Evolutionary conservation across 192 early-diverging fungal species (phyloP), one percentile per base, ranked within the genome.

Genomic region (Fimicolochytrium jonesii): DNA sequence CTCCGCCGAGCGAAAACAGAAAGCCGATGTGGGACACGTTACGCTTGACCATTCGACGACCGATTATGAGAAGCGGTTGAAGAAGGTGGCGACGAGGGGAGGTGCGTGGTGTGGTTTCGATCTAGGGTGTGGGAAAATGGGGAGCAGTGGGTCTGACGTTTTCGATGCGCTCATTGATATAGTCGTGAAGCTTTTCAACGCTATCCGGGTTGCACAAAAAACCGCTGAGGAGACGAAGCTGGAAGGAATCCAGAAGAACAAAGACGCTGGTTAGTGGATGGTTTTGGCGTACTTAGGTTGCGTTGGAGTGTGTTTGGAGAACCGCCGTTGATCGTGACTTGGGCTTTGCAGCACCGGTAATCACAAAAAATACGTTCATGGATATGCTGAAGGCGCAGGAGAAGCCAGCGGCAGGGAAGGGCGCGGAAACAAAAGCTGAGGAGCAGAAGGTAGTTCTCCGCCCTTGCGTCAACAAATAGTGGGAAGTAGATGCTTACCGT

Each of bases 171-270:
- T 0, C 41, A 42, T 42, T 1, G 1, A 46, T 36, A 22, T 49
- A 91, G 90, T 97, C 26, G 91, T 97, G 50, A 86, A 92, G 69
- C 76, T 97, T 43, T 97, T 97, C 67, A 97, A 97, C 71, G 94
- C 93, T 18, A 90, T 97, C 52, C 81, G 86, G 65, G 87, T 78
- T 4, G 90, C 92, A 61, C 94, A 97, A 65, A 91, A 91, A 55
- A 79, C 80, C 17, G 80, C 85, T 6, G 82, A 92, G 65, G 79
- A 82, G 33, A 67, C 80, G 46, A 73, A 88, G 59, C 53, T 80
- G 41, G 67, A 78, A 47, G 84, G 77, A 49, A 68, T 71, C 22
- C 61, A 61, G 26, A 74, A 76, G 45, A 79, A 69, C 45, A 39
- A 32, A 2, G 48, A 49, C 9, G 50, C 42, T 31, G n/a, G n/a